These are phyloP conservation scores for Euphorbia peplus DNA, from an alignment of 345 rosid species.

Conservation along the genomic window DNA sequence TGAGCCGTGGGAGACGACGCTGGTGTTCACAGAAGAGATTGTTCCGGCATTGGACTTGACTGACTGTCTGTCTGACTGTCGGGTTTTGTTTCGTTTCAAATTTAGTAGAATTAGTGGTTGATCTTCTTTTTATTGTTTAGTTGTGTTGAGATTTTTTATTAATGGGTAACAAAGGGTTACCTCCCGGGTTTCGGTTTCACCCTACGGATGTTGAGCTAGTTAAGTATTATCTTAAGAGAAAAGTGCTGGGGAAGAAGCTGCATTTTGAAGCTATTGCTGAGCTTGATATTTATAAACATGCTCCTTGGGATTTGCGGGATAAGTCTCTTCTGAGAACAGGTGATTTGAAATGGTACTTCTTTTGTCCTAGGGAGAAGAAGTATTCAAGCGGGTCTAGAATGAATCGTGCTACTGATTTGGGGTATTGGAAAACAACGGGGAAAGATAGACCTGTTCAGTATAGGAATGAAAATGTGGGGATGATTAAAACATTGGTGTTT, in stretches of 20 bases:
- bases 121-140: too few relatives aligned
- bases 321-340: conserved; percentile 37
- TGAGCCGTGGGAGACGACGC: conserved; percentile 67
- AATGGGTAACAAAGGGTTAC: conserved; percentile 40
- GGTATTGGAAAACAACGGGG: conserved; percentile 81
- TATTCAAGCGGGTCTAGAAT: conserved; percentile 40
- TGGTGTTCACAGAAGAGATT: conserved; percentile 54
- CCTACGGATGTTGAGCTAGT: conserved; percentile 79
- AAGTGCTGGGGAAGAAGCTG: conserved; percentile 51
- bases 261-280: conserved; percentile 44
- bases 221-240: conserved; percentile 60
- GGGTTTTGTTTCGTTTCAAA: neutral
- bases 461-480: conserved; percentile 46
- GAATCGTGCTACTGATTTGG: conserved; percentile 50
- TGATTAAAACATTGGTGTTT: conserved; percentile 58
- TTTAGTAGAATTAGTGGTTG: neutral
- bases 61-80: too few relatives aligned
- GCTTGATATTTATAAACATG: conserved; percentile 52
- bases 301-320: conserved; percentile 64
- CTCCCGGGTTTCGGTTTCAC: conserved; percentile 80
- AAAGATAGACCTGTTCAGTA: conserved; percentile 51
- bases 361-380: conserved; percentile 64
- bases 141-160: neutral
- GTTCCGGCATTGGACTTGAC: conserved; percentile 77
- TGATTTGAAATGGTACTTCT: conserved; percentile 84